Evolutionary conservation across 208 protist species (phyloP), one percentile per base, ranked within the genome.

Genomic region (Trypanosoma melophagium): DNA sequence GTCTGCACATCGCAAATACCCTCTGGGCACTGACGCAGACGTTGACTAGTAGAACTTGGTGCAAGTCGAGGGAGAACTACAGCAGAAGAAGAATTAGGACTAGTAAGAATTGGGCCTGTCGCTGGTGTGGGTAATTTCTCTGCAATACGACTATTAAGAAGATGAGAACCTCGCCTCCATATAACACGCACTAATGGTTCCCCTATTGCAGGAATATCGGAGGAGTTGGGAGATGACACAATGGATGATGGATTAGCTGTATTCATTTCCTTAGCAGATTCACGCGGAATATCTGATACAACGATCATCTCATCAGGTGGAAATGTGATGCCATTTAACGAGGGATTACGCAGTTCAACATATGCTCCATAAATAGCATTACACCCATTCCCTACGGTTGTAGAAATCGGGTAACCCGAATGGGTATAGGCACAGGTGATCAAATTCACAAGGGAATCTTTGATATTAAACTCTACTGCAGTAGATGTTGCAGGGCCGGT

Each of bases 351-450:
- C 1, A 87, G 73, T 57, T 95, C 89, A 0, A 91, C 80, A 61
- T 90, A 92, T 41, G 83, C 80, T 35, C 83, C 83, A 63, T 92
- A 90, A 40, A 92, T 77, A 38, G 62, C 60, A 28, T 71, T 77
- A 53, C 71, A 64, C 10, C 71, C 45, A 68, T 65, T 73, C 64
- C 73, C 74, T 44, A 66, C 38, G 1, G 74, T 76, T 17, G 76
- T 60, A 40, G 84, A 71, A n/a, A 77, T 82, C 0, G 86, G 89
- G 42, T 93, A 95, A 1, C 89, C 86, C 40, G 65, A 85, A 1
- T 83, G 87, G 12, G 83, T 86, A 77, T 95, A 90, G 22, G 89
- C 89, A 55, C 77, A 80, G 58, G 74, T 80, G 60, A 95, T 80
- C 0, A 84, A 75, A 69, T 95, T 95, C 19, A 84, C 80, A 28